phyloP scores from a whole-genome alignment of 495 filamentous ascomycete genomes.

The Lepraria neglecta region DNA sequence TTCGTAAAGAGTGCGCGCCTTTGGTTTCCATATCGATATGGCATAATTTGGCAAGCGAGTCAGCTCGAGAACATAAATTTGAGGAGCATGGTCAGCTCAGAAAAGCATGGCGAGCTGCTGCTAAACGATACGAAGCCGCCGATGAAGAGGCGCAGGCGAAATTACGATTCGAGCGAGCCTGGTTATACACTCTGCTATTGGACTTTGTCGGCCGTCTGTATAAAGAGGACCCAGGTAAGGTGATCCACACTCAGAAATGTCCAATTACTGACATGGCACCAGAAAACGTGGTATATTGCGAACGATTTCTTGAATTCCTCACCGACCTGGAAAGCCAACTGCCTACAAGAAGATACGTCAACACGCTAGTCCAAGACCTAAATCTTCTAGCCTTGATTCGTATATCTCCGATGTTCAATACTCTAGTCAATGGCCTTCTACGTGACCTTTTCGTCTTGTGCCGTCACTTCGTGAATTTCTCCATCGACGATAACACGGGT shows the following conservation, averaged over 20 bases:
- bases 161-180: constrained; percentile 85
- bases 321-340: constrained; percentile 89
- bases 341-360: constrained; percentile 89
- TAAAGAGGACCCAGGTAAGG: constrained; percentile 39
- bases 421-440: constrained; percentile 67
- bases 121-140: constrained; percentile 79
- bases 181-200: constrained; percentile 81
- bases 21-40: constrained; percentile 92
- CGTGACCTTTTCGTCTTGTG: constrained; percentile 75
- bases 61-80: constrained; percentile 59
- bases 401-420: constrained; percentile 70
- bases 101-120: constrained; percentile 86
- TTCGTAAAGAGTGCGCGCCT: constrained; percentile 92
- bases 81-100: constrained; percentile 61
- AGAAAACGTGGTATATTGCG: constrained; percentile 77
- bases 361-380: constrained; percentile 82
- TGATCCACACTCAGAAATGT: not conserved
- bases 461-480: constrained; percentile 78
- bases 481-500: constrained; percentile 86
- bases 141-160: constrained; percentile 73
- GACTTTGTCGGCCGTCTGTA: constrained; percentile 76
- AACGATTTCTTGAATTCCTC: constrained; percentile 85
- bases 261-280: constrained; percentile 9
- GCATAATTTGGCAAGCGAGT: constrained; percentile 78
- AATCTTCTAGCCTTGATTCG: constrained; percentile 78